Evolutionary conservation across 495 filamentous ascomycete genomes (phyloP).

Genomic region (Hypoxylon lienhwacheense): DNA sequence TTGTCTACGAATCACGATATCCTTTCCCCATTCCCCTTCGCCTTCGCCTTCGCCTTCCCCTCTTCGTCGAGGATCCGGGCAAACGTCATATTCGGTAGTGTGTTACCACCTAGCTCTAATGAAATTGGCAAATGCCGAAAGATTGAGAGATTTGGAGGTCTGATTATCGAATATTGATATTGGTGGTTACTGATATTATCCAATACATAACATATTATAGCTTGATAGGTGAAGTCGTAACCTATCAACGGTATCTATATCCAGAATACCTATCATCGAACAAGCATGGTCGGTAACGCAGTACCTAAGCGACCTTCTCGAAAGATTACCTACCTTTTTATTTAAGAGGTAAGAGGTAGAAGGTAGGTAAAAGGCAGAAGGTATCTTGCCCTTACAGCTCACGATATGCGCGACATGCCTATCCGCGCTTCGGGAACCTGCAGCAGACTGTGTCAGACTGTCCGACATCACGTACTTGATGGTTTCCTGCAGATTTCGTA

Average conservation of each 20-base stretch:
- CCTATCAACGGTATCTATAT: not conserved
- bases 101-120: conserved; percentile 9
- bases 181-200: too few relatives aligned
- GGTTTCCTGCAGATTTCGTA: conserved; percentile 9
- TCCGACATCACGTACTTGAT: conserved; percentile 9
- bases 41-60: too few relatives aligned
- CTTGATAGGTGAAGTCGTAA: conserved; percentile 8
- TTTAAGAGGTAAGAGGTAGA: too few relatives aligned
- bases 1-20: not conserved
- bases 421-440: conserved; percentile 19
- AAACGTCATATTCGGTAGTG: conserved; percentile 12
- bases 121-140: not conserved
- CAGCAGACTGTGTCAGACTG: conserved; percentile 23
- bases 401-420: conserved; percentile 24
- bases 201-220: conserved; percentile 16
- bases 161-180: conserved; percentile 13
- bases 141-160: conserved; percentile 1
- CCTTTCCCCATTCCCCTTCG: not conserved
- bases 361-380: too few relatives aligned
- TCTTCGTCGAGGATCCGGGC: conserved; percentile 8
- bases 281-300: conserved; percentile 12
- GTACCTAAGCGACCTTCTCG: conserved; percentile 18
- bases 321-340: conserved; percentile 26
- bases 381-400: conserved; percentile 25
- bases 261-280: conserved; percentile 6